Evolutionary conservation across 2,329 filamentous ascomycete genomes (phyloP), one percentile per base, ranked within the genome.

Genomic region (Tolypocladium guangdongense): DNA sequence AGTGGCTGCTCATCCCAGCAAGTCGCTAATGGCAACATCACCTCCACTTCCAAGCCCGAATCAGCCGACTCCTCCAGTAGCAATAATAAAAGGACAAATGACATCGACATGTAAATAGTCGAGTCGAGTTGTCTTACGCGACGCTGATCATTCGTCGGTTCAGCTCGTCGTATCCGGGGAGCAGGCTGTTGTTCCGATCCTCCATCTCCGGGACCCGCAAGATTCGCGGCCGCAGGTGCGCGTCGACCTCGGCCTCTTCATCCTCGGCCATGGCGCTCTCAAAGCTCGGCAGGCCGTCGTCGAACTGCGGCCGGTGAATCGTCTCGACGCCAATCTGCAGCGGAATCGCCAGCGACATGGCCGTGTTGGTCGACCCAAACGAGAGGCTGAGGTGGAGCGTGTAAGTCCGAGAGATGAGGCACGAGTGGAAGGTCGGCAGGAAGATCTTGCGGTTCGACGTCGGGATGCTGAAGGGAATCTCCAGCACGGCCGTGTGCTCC

Each of bases 371-470:
- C 8, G 74, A 67, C 18, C 70, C 73, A 3, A 71, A 67, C 1
- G 69, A 69, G 6, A 82, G 55, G 7, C 67, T 69, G 7, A 82
- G 60, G 58, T 74, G 72, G 33, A 82, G 62, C 5, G 74, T 71
- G 63, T 83, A 83, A n/a, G 74, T 73, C 30, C 80, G 75, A 8
- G 77, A 78, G 38, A 73, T 68, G 63, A 82, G 74, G 68, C 80
- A 83, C 10, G 75, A 77, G 67, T 82, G 77, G 61, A 82, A 83
- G 6, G 77, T 78, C 0, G 80, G 80, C 24, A 82, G 57, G 58
- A 81, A 78, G 10, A 74, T 68, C 63, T 75, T 78, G 60, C 71
- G 75, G 64, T 72, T 74, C 32, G 66, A 62, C 10, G 67, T 63
- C 4, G 78, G 76, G 35, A 82, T 63, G 18, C 65, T 62, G 54